Conservation (phyloP, 495 filamentous ascomycete species). For the Evernia prunastri region DNA sequence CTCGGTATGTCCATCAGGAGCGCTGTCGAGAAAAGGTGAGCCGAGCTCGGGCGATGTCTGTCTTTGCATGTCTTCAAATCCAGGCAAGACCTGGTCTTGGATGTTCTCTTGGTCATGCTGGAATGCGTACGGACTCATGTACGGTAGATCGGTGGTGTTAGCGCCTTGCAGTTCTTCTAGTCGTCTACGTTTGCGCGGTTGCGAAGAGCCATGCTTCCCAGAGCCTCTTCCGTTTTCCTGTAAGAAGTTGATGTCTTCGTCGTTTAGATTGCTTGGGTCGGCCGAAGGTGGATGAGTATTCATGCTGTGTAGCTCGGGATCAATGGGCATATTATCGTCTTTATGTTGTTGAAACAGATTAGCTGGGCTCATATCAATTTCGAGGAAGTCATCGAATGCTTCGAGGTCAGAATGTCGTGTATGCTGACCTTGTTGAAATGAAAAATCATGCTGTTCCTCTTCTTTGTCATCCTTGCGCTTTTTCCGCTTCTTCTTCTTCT, state of each 20-base stretch:
- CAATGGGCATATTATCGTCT: conserved; percentile 19
- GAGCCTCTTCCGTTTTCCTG: background rate
- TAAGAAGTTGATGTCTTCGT: background rate
- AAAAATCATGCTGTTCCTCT: background rate
- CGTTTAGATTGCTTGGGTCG: conserved; percentile 3
- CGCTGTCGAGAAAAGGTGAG: background rate
- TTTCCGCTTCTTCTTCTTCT: conserved; percentile 10
- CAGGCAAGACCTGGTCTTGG: conserved; percentile 14
- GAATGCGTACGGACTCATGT: conserved; percentile 18
- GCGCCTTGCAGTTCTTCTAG: conserved; percentile 10
- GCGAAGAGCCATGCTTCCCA: conserved; percentile 1
- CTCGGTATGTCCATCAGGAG: background rate
- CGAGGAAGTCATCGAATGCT: conserved; percentile 8
- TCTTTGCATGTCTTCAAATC: conserved; percentile 20
- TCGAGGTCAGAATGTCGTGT: conserved; percentile 5
- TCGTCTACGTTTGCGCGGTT: conserved; percentile 20
- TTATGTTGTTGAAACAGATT: conserved; percentile 7
- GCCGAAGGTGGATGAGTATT: conserved; percentile 12
- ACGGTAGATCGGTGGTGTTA: conserved; percentile 8
- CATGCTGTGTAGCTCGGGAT: conserved; percentile 14
- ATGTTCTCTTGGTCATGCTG: conserved; percentile 14
- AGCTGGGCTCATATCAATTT: conserved; percentile 5
- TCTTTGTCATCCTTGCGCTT: background rate
- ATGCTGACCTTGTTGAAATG: conserved; percentile 17
- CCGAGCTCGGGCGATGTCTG: conserved; percentile 7